Base-by-base conservation (phyloP, 495 filamentous ascomycete genomes). In the Pseudotulostoma volvatum region DNA sequence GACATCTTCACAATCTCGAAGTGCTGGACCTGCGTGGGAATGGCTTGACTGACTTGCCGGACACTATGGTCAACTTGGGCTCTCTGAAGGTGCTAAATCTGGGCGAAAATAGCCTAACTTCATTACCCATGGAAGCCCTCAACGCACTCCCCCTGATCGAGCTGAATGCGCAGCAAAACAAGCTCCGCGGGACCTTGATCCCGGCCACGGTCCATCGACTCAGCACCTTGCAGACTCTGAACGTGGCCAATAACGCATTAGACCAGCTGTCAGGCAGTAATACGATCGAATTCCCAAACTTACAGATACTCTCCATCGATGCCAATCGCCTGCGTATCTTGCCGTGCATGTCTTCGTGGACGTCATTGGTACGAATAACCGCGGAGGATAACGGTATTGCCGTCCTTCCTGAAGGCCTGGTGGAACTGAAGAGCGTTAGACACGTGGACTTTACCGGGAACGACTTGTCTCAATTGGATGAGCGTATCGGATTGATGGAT, bases 371-470 rank as follows among this genome's bases (percentile, higher is more conserved):
- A 14, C 84, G 73, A 13, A 60, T 97, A 5, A 66, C 73, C 1
- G 81, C 79, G 1, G 82, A 84, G 41, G 81, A 84, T 44, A 97
- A 97, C 53, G 74, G 66, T 39, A 67, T 97, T 15, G 57, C 72
- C 9, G 64, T 66, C 7, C 57, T 96, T 30, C 90, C 90, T 0
- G 63, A 71, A 18, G 87, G 85, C 1, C 76, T 97, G 39, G 63
- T 70, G 1, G 56, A 57, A 3, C 67, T 93, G 17, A 53, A 67
- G 16, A 74, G 68, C 25, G 47, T 99, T 23, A 75, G 71, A 43
- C 79, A 71, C 23, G 76, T 79, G 13, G 82, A 94, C 53, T 74
- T 96, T 41, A 80, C 81, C 5, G 76, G 75, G 33, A 99, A 99
- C 52, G 71, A 84, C 42, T 68, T 97, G 11, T 75, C 70, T 4